phyloP scores from a whole-genome alignment of 1,139 yeast genomes.

The Suhomyces atakaporum region DNA sequence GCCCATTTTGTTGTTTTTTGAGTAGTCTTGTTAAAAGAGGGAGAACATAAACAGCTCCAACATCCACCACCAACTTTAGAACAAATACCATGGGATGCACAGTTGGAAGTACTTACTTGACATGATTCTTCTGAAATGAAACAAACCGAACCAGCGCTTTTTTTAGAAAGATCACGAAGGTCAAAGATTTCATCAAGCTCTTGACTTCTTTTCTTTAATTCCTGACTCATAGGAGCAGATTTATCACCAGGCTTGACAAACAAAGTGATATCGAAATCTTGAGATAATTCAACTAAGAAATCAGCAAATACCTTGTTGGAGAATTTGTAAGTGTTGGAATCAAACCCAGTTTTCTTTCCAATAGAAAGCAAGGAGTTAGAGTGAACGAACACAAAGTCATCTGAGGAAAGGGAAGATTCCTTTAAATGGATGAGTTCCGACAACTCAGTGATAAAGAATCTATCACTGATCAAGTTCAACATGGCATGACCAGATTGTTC shows the following conservation, averaged over 20 bases:
- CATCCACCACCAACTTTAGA: constrained; percentile 39
- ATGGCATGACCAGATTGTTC: constrained; percentile 8
- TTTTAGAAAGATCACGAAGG: constrained; percentile 26
- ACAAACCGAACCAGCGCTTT: constrained; percentile 27
- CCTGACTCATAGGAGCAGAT: constrained; percentile 5
- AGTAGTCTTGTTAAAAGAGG: constrained; percentile 48
- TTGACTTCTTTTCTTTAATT: constrained; percentile 21
- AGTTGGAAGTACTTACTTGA: constrained; percentile 51
- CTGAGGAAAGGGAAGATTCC: constrained; percentile 14
- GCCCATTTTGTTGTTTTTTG: constrained; percentile 64
- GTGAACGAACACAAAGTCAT: constrained; percentile 34
- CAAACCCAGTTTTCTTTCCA: constrained; percentile 42
- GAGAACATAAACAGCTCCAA: constrained; percentile 61
- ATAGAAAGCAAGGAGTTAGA: constrained; percentile 45
- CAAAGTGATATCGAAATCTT: constrained; percentile 35
- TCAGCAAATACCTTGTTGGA: constrained; percentile 37
- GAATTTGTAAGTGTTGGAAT: constrained; percentile 41
- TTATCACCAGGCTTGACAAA: constrained; percentile 17
- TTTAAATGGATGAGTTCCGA: constrained; percentile 45
- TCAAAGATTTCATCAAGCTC: constrained; percentile 18
- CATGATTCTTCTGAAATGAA: constrained; percentile 55
- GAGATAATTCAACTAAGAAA: constrained; percentile 28
- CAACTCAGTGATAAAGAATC: constrained; percentile 48
- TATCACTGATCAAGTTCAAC: constrained; percentile 40
- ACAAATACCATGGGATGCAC: constrained; percentile 68